phyloP scores from a whole-genome alignment of 257 asterid species.

The Henckelia pumila region DNA sequence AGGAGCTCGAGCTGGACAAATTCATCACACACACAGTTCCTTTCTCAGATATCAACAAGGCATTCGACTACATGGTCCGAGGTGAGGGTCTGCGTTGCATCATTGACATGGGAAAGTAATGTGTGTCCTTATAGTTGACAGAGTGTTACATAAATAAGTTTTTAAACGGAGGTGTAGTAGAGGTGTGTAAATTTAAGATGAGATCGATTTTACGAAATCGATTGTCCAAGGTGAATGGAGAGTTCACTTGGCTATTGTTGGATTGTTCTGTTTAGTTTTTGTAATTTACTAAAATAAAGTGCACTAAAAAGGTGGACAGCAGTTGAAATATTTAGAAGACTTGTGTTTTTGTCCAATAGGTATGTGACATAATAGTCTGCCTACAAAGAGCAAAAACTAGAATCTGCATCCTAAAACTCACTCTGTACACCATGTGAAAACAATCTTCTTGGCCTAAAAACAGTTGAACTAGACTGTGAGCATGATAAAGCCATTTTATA shows the following conservation, averaged over 20 bases:
- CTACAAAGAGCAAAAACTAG: too few relatives aligned
- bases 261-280: neutral
- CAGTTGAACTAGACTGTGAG: too few relatives aligned
- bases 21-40: constrained; percentile 56
- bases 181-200: too few relatives aligned
- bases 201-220: neutral
- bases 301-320: neutral
- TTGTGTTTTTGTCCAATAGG: too few relatives aligned
- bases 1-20: constrained; percentile 65
- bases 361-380: too few relatives aligned
- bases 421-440: too few relatives aligned
- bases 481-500: too few relatives aligned
- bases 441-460: too few relatives aligned
- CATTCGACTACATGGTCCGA: constrained; percentile 49
- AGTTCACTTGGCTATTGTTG: neutral
- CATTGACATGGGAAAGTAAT: constrained; percentile 44
- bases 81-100: constrained; percentile 61
- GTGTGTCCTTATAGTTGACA: neutral
- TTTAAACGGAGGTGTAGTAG: too few relatives aligned
- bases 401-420: too few relatives aligned
- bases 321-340: too few relatives aligned
- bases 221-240: neutral
- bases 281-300: neutral
- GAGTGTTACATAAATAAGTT: too few relatives aligned
- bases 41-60: constrained; percentile 66